phyloP scores from a whole-genome alignment of 148 eudicot genomes.

The Camellia japonica region DNA sequence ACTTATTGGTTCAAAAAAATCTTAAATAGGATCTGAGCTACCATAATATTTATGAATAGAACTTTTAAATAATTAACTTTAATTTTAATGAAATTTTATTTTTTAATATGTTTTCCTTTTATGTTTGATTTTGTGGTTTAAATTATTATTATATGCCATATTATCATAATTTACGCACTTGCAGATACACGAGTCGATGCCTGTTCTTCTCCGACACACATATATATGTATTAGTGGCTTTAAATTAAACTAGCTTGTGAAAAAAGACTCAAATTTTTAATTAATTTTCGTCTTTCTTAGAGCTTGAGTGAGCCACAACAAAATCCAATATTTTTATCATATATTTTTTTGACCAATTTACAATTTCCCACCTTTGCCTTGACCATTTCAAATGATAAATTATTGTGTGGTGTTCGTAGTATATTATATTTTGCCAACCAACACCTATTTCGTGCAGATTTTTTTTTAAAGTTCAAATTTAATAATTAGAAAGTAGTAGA shows the following conservation, averaged over 20 bases:
- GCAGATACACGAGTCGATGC: not conserved
- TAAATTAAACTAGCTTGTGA: not conserved
- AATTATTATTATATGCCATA: not conserved
- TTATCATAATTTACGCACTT: not conserved
- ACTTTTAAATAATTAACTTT: no score
- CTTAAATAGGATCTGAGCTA: no score
- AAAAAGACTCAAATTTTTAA: conserved; percentile 1
- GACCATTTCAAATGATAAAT: not conserved
- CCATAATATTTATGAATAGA: no score
- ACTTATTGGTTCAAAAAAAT: no score
- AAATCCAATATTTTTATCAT: not conserved
- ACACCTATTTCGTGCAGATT: no score
- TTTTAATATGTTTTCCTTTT: no score
- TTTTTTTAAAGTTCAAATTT: no score
- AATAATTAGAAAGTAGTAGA: no score
- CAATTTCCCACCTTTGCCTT: conserved; percentile 3
- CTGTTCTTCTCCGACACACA: not conserved
- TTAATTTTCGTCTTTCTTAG: not conserved
- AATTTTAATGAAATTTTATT: no score
- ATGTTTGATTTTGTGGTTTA: no score
- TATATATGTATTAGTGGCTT: not conserved
- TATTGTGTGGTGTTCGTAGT: not conserved
- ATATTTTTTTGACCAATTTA: not conserved
- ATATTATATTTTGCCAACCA: not conserved
- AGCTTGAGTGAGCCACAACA: conserved; percentile 1